A percentile compares a stretch with the other conserved stretches of the same genome.
Evolutionary conservation across 176 grass and related monocot species (phyloP).

Genomic region (Puya raimondii): DNA sequence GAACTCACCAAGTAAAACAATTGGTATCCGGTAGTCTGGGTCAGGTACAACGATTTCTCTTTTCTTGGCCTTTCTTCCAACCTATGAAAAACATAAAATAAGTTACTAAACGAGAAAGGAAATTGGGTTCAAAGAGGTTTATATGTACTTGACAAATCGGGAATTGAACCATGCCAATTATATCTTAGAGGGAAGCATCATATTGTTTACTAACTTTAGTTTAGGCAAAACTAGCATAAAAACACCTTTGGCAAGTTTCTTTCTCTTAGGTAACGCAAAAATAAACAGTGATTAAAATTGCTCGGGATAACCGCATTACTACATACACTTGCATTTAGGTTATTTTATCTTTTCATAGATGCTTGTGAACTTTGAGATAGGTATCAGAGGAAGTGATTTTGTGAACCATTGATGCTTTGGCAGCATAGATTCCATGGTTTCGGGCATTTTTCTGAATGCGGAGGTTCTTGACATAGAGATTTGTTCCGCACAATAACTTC

Average conservation of each 20-base stretch:
- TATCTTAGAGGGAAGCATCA: too few relatives aligned
- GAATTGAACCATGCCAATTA: too few relatives aligned
- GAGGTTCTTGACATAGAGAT: constrained; percentile 12
- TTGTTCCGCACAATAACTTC: constrained; percentile 17
- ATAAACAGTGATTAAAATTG: too few relatives aligned
- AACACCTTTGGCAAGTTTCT: too few relatives aligned
- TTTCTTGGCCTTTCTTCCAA: constrained; percentile 59
- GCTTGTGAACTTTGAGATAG: too few relatives aligned
- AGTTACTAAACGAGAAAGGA: neutral
- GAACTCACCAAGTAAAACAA: constrained; percentile 76
- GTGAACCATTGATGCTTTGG: constrained; percentile 44
- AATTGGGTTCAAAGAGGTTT: neutral
- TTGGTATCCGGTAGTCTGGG: constrained; percentile 81
- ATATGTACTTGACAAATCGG: too few relatives aligned
- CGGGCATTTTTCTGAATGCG: neutral
- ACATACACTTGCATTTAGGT: too few relatives aligned
- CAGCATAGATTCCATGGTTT: constrained; percentile 9
- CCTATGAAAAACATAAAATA: constrained; percentile 19
- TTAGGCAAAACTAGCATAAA: too few relatives aligned
- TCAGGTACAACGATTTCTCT: constrained; percentile 67
- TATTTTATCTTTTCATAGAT: too few relatives aligned
- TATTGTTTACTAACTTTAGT: too few relatives aligned
- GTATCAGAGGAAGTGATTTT: neutral
- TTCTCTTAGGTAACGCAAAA: too few relatives aligned
- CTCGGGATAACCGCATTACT: too few relatives aligned